Base-by-base conservation (phyloP, 2,329 filamentous ascomycete species). In the Arthrobotrys iridis region DNA sequence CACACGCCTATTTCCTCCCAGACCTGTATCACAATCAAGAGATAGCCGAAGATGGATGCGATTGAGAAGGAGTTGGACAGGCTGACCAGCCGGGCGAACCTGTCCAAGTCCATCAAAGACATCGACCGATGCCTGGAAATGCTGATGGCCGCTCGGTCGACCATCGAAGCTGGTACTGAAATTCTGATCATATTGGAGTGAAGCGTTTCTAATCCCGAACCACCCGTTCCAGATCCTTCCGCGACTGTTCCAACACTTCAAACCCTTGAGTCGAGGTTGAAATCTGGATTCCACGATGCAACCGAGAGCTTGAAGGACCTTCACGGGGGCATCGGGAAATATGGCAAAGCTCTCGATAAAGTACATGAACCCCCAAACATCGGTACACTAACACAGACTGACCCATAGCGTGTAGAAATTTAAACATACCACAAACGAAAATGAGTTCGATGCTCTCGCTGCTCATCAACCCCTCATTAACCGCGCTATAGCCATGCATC, bases 401-500 rank as follows among this genome's bases (percentile, higher is more conserved):
- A 62, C 40, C 55, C n/a, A 33, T 37, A 10, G 6, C 3, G 15
- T 22, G 24, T 20, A 89, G 86, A 87, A 90, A 80, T 90, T 89
- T 81, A 90, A 90, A 83, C 58, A 37, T 30, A 37, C 77, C 48
- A 63, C 76, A 60, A 59, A 75, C 40, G 62, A 90, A 11, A 91
- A 89, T 80, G 91, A 93, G 70, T 89, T 93, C 79, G 93, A 96
- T 82, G 90, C 89, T 33, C 88, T 97, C 82, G 89, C 88, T 0
- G 87, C 89, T 18, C 89, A 96, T 78, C 87, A 91, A 2, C 85
- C 87, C 13, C 86, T 97, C 10, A 92, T 98, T 81, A 96, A 97
- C 83, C 89, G 93, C 67, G 94, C 95, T 4, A 96, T 99, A 79
- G 92, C 92, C 7, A 97, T 98, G 93, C 95, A 99, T 81, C 87